A percentile compares a stretch with the other conserved stretches of the same genome.
These are phyloP conservation scores for Hordeum marinum DNA, from an alignment of 176 grass and related monocot species.

Conservation along the genomic window DNA sequence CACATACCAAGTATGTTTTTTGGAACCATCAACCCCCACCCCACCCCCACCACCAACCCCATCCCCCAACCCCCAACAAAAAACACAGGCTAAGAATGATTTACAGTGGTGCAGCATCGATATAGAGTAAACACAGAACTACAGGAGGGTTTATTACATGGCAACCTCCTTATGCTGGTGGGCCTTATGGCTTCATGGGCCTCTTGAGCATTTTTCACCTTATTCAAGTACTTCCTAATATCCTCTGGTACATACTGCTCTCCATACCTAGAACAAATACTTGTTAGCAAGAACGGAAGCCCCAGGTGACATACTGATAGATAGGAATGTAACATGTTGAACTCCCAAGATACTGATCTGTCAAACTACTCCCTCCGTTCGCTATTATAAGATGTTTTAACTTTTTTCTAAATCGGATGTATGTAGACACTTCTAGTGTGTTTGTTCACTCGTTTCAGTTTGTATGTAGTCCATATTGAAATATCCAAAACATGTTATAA, in stretches of 20 bases:
- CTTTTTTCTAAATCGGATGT: too few relatives aligned
- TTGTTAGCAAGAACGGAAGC: constrained; percentile 21
- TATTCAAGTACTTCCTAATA: constrained; percentile 69
- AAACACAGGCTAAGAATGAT: background rate
- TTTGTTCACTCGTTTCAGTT: too few relatives aligned
- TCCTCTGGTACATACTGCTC: constrained; percentile 57
- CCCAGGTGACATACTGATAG: background rate
- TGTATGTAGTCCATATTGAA: too few relatives aligned
- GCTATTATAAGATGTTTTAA: too few relatives aligned
- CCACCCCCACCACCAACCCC: background rate
- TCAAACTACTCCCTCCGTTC: background rate
- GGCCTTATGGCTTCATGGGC: constrained; percentile 99
- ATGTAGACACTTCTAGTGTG: too few relatives aligned
- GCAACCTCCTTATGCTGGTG: constrained; percentile 84
- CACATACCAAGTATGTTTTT: background rate
- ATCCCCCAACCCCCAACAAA: too few relatives aligned
- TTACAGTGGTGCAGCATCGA: background rate
- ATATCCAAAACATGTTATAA: too few relatives aligned
- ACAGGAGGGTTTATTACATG: constrained; percentile 66
- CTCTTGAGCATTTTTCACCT: constrained; percentile 99
- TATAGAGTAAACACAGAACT: constrained; percentile 17
- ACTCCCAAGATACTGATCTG: constrained; percentile 12
- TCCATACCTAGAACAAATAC: constrained; percentile 61
- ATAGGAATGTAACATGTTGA: background rate
- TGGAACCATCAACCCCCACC: background rate